Evolutionary conservation across 495 filamentous ascomycete genomes (phyloP), one percentile per base, ranked within the genome.

Genomic region (Penicillium pulvis): DNA sequence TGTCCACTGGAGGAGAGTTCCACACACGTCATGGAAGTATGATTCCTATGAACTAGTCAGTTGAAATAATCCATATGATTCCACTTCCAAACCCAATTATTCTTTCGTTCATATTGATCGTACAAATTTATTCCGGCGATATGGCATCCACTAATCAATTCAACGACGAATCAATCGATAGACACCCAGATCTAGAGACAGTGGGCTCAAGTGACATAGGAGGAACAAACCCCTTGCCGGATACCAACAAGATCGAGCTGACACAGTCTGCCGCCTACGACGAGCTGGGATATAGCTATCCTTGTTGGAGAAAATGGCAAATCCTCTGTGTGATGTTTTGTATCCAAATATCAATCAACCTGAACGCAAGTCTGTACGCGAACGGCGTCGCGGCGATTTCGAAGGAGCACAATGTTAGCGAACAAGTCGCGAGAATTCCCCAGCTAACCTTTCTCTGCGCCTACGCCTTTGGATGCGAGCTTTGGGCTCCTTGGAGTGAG

Each of bases 401-500:
- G 6, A 74, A 83, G 30, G 72, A 88, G 35, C 92, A 89, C 69
- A 35, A 71, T n/a, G 83, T 92, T 58, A 84, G 82, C 58, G 73
- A 75, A 36, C 86, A 90, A 63, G 82, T 81, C 0, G 89, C 87
- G 4, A 81, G 89, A 16, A 68, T 80, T 20, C 88, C 88, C 24
- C 85, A 88, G 35, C 85, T 86, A 67, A 79, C 86, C 57, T 93
- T 91, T 70, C 78, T 93, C 35, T 70, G 92, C 47, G 71, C 81
- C 4, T 92, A 92, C 67, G 88, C 87, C 19, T 90, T 93, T 66
- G 90, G 90, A 7, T 92, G 88, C 65, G 90, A 92, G 68, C 75
- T 93, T 2, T 93, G 89, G 89, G 90, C 90, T 0, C 90, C 90
- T 0, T 93, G 88, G 86, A 87, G 82, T 26, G 90, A 93, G 63